Evolutionary conservation across 139 green algal genomes (phyloP), one percentile per base, ranked within the genome.

Genomic region (Tetradesmus obliquus): DNA sequence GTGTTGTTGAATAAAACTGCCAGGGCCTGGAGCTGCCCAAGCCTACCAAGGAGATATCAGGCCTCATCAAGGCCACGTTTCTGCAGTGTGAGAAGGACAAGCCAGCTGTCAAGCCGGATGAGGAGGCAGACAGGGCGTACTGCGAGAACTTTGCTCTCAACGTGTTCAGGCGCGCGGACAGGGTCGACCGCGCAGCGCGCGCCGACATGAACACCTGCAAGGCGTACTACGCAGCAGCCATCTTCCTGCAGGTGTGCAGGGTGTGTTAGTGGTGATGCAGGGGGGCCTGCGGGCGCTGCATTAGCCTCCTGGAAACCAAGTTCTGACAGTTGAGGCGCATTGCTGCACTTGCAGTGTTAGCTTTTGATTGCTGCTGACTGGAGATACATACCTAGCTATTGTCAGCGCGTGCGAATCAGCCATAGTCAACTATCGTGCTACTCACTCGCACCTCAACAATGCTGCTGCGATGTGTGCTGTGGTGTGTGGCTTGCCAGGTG

Each of bases 241-340:
- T 97, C 57, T 99, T 99, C 94, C 91, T 99, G 15, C 97, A 99
- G 87, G 96, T 98, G 76, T 12, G 93, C 13, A 54, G 76, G 15
- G 32, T 45, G 32, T 45, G 32, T 45, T 45, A 45, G 32, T 45
- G 32, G 32, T 45, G 32, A 45, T 45, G 32, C 32, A 45, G 32
- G 32, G 32, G 32, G 32, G 32, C 32, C 32, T 45, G 32, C 32
- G 32, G 32, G 32, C 32, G 32, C 32, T 45, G 32, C 32, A 45
- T 45, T 45, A 45, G 32, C 32, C 32, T 45, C 32, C 32, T 45
- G 32, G 32, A 45, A 45, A 45, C 32, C 32, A 45, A 45, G 32
- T 45, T 45, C 32, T 45, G 17, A 76, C 66, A 76, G 15, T 10
- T 71, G 17, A 6, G 66, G 1, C 2, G 66, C 66, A n/a, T 3